These are phyloP conservation scores for Colletotrichum sp. DNA, from an alignment of 2,329 filamentous ascomycete species.

Conservation along the genomic window DNA sequence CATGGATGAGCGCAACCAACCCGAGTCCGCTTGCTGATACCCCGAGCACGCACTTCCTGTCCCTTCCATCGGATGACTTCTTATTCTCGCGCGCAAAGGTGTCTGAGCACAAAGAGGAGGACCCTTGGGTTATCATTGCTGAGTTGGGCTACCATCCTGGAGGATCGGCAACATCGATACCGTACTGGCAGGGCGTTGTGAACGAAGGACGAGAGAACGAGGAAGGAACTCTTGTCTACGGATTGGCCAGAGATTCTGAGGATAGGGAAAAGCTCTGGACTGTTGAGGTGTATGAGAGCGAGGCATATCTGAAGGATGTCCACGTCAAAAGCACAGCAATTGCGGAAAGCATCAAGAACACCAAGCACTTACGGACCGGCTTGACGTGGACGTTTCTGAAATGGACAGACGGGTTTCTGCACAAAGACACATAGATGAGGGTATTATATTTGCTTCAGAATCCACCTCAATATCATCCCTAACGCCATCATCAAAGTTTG, in stretches of 20 bases:
- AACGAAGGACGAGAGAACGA: background rate
- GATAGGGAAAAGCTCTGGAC: background rate
- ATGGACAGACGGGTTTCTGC: background rate
- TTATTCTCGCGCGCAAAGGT: background rate
- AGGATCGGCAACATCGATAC: background rate
- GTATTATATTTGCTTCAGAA: background rate
- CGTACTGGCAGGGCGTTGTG: background rate
- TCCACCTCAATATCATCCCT: rapidly evolving
- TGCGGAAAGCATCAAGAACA: background rate
- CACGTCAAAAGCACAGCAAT: background rate
- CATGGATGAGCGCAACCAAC: background rate
- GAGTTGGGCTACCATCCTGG: background rate
- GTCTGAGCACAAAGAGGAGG: background rate
- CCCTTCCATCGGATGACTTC: background rate
- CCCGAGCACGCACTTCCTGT: background rate
- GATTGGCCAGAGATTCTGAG: background rate
- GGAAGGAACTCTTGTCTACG: background rate
- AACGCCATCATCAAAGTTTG: background rate
- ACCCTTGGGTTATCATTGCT: background rate
- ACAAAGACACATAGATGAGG: background rate
- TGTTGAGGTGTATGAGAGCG: background rate
- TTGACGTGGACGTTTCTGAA: background rate
- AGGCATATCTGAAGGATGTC: background rate
- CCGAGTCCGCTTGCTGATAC: background rate
- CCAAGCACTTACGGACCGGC: background rate